phyloP scores from a whole-genome alignment of 2,329 filamentous ascomycete species.

The Hypoxylon sp. region DNA sequence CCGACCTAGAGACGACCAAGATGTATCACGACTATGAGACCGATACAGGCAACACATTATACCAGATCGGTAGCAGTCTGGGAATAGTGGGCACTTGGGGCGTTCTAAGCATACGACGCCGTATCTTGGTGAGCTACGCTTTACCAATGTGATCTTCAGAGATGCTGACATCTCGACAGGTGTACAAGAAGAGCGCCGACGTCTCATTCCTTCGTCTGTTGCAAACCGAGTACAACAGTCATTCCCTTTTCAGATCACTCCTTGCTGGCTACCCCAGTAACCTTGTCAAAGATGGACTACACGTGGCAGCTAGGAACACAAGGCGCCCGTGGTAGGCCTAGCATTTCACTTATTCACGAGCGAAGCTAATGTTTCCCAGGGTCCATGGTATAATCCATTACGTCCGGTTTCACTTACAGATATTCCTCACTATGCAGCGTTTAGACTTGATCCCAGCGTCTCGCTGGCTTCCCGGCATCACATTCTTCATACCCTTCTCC shows the following conservation, averaged over 20 bases:
- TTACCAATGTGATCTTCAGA: neutral
- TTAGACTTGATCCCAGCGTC: constrained; percentile 55
- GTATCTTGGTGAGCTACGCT: constrained; percentile 56
- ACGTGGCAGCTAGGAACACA: constrained; percentile 39
- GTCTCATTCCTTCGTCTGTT: constrained; percentile 58
- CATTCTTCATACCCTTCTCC: constrained; percentile 65
- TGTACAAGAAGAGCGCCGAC: constrained; percentile 60
- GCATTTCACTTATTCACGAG: constrained; percentile 17
- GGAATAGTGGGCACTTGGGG: constrained; percentile 60
- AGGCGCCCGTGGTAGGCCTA: constrained; percentile 39
- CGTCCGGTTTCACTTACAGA: constrained; percentile 58
- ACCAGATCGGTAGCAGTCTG: constrained; percentile 47
- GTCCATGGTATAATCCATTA: constrained; percentile 46
- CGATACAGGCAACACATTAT: constrained; percentile 52
- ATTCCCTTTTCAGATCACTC: constrained; percentile 46
- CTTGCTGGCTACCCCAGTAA: constrained; percentile 53
- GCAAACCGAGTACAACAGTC: constrained; percentile 45
- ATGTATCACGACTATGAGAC: constrained; percentile 59
- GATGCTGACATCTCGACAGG: constrained; percentile 45
- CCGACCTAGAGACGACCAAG: constrained; percentile 48
- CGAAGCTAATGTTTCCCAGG: constrained; percentile 33
- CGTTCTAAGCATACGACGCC: constrained; percentile 60
- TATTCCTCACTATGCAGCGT: constrained; percentile 62
- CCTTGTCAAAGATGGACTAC: constrained; percentile 46
- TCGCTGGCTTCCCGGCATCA: constrained; percentile 53